Conservation (phyloP, 2,329 filamentous ascomycete genomes). For the Arthroderma uncinatum region DNA sequence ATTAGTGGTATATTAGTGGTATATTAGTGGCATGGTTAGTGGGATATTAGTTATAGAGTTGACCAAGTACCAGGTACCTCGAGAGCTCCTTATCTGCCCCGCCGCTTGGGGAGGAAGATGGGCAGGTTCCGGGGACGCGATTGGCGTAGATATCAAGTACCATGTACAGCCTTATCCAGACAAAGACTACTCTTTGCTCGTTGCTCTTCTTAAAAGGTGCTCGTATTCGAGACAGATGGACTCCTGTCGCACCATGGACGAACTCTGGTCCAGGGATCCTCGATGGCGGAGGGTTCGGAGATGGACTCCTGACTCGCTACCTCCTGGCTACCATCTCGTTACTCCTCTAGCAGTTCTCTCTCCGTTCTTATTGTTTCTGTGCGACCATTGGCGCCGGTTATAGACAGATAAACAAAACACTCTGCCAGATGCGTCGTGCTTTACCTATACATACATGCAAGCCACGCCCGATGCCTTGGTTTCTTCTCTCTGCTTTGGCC, state of each 20-base stretch:
- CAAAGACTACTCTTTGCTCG: background rate
- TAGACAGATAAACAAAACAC: background rate
- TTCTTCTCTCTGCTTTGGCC: background rate
- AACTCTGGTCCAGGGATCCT: too few relatives aligned
- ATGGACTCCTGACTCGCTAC: too few relatives aligned
- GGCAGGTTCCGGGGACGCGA: background rate
- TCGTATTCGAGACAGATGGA: too few relatives aligned
- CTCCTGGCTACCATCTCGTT: too few relatives aligned
- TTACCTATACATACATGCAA: background rate
- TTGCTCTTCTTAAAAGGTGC: background rate
- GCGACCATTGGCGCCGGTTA: background rate
- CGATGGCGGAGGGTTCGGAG: too few relatives aligned
- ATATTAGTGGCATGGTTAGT: too few relatives aligned
- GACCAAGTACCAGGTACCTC: background rate
- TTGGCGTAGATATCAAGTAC: background rate
- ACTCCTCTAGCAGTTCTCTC: too few relatives aligned
- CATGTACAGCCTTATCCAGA: background rate
- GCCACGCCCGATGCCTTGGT: constrained; percentile 1
- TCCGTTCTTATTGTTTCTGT: background rate
- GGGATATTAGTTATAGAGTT: too few relatives aligned
- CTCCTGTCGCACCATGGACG: too few relatives aligned
- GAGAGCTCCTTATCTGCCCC: background rate
- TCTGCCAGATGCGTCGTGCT: background rate
- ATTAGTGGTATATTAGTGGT: too few relatives aligned
- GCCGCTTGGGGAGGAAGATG: background rate